A percentile compares a stretch with the other conserved stretches of the same genome.
Evolutionary conservation across 176 grass and related monocot genomes (phyloP).

Genomic region (Carex littledalei): DNA sequence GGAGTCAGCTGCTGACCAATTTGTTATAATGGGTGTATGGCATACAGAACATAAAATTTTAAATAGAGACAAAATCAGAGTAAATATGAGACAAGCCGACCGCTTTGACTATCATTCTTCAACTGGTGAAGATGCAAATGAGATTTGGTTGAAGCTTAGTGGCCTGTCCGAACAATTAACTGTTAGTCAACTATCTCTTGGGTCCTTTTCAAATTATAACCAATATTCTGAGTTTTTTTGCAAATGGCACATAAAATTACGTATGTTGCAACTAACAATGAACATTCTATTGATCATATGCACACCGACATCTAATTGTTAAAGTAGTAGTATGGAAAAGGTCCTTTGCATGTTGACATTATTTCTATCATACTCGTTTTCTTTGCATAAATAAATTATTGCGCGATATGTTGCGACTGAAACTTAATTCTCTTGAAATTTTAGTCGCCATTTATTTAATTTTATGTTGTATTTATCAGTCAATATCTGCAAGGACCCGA

Average conservation of each 20-base stretch:
- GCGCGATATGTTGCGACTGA: too few species aligned
- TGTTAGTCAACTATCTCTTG: conserved; percentile 39
- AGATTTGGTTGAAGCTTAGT: conserved; percentile 49
- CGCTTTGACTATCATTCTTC: conserved; percentile 44
- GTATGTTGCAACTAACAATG: neutral
- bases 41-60: conserved; percentile 41
- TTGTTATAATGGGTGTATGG: conserved; percentile 41
- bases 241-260: neutral
- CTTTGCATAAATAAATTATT: neutral
- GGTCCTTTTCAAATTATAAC: neutral
- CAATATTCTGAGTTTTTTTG: neutral
- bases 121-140: conserved; percentile 44
- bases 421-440: neutral
- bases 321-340: neutral
- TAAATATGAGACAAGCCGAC: conserved; percentile 48
- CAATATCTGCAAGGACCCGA: neutral
- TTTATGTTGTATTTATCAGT: neutral
- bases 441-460: neutral
- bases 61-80: conserved; percentile 35
- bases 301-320: neutral
- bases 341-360: neutral
- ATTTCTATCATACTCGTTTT: neutral
- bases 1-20: conserved; percentile 43
- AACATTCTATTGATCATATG: conserved; percentile 8
- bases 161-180: conserved; percentile 33